A percentile compares a stretch with the other conserved stretches of the same genome.
Conservation (phyloP, 2,329 filamentous ascomycete species). For the Leptographium procerum region DNA sequence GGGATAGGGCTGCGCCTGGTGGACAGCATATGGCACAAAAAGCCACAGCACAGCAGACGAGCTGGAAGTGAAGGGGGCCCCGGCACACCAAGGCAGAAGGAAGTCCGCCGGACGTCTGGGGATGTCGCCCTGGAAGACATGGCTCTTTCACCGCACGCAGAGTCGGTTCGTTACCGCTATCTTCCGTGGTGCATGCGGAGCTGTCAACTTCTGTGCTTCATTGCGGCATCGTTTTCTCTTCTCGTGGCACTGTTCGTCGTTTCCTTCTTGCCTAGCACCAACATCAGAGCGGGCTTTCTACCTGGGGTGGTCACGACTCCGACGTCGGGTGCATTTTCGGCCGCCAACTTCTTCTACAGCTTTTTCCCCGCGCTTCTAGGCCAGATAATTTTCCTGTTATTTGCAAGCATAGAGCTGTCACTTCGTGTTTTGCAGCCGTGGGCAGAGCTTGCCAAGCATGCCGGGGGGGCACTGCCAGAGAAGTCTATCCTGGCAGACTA, state of each 20-base stretch:
- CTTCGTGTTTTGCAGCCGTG: conserved; percentile 59
- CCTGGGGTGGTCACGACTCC: conserved; percentile 55
- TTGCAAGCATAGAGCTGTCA: conserved; percentile 55
- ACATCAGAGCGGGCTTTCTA: conserved; percentile 57
- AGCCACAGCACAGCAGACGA: background rate
- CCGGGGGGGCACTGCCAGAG: conserved; percentile 49
- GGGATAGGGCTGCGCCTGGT: conserved; percentile 44
- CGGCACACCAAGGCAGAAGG: background rate
- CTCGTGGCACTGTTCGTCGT: conserved; percentile 63
- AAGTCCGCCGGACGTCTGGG: conserved; percentile 10
- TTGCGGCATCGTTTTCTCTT: conserved; percentile 47
- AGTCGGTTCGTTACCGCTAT: conserved; percentile 50
- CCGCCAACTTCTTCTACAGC: conserved; percentile 78
- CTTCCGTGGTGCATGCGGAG: conserved; percentile 68
- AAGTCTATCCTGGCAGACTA: conserved; percentile 60
- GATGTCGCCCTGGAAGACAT: conserved; percentile 20
- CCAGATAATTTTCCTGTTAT: conserved; percentile 53
- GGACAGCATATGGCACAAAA: conserved; percentile 8
- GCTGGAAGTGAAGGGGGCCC: background rate
- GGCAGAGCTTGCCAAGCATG: conserved; percentile 41
- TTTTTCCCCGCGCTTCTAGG: conserved; percentile 62
- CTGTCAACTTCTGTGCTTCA: conserved; percentile 53
- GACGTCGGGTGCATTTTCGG: conserved; percentile 56
- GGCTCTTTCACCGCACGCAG: conserved; percentile 32
- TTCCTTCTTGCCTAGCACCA: conserved; percentile 61